phyloP scores from a whole-genome alignment of 257 asterid genomes.

The Ligustrum vulgare region DNA sequence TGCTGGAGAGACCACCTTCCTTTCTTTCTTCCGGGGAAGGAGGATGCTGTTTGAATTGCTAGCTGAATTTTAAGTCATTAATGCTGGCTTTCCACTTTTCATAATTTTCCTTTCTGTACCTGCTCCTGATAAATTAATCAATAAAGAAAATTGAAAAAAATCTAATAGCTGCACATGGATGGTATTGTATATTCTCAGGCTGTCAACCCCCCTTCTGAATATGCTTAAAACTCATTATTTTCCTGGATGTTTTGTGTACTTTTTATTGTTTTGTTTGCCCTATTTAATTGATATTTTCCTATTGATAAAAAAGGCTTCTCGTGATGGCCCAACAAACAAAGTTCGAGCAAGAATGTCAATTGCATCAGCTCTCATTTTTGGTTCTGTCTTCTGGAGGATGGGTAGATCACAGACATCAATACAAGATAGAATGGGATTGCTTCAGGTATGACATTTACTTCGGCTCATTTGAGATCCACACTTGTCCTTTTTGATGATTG shows the following conservation, averaged over 20 bases:
- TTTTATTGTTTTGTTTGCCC: slow-evolving; percentile 22
- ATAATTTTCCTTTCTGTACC: slow-evolving; percentile 2
- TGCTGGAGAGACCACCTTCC: not conserved
- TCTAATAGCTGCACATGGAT: not conserved
- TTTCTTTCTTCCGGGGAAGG: slow-evolving; percentile 1
- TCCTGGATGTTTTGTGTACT: not conserved
- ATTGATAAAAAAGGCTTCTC: slow-evolving; percentile 65
- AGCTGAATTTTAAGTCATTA: not conserved
- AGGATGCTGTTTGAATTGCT: slow-evolving; percentile 14
- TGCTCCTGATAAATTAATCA: slow-evolving; percentile 5
- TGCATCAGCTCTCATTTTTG: slow-evolving; percentile 94
- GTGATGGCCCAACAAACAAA: slow-evolving; percentile 97
- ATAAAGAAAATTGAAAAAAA: slow-evolving; percentile 12
- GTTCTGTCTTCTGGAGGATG: slow-evolving; percentile 99
- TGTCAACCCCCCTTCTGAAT: not conserved
- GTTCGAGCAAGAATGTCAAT: slow-evolving; percentile 95
- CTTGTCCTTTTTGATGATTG: slow-evolving; percentile 18
- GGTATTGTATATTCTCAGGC: not conserved
- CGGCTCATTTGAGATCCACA: slow-evolving; percentile 8
- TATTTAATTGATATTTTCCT: slow-evolving; percentile 21
- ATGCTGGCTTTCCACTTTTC: not conserved
- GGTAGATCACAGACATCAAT: slow-evolving; percentile 90
- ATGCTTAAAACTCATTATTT: slow-evolving; percentile 19
- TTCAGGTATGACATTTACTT: slow-evolving; percentile 60
- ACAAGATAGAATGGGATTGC: slow-evolving; percentile 96